Conservation (phyloP, 306 rosid species). For the Gastrolobium villosum region DNA sequence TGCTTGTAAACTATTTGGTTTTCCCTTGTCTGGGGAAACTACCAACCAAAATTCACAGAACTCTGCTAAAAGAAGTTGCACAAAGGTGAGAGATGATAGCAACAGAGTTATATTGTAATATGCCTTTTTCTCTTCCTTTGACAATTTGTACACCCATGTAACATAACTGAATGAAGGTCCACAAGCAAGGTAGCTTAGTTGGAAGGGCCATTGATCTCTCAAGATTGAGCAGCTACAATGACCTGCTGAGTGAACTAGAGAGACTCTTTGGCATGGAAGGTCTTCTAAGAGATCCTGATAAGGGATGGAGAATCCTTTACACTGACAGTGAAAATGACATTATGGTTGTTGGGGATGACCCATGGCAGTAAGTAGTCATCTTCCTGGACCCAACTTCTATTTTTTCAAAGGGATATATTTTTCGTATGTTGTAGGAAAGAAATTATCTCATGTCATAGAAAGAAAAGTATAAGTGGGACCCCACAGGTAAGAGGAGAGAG, state of each 20-base stretch:
- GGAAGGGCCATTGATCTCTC: constrained; percentile 99
- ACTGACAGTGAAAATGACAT: constrained; percentile 94
- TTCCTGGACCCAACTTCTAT: constrained; percentile 31
- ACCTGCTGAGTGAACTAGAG: constrained; percentile 86
- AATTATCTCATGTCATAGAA: too few relatives aligned
- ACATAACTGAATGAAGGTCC: constrained; percentile 86
- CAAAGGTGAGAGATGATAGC: constrained; percentile 84
- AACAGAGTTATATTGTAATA: constrained; percentile 54
- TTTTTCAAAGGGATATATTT: too few relatives aligned
- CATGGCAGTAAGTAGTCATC: constrained; percentile 83
- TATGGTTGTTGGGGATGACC: constrained; percentile 98
- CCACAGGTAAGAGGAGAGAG: too few relatives aligned
- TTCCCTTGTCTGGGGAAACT: constrained; percentile 75
- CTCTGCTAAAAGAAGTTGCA: constrained; percentile 88
- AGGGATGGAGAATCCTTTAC: constrained; percentile 92
- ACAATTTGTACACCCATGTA: constrained; percentile 65
- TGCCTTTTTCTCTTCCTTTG: constrained; percentile 61
- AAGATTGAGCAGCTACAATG: constrained; percentile 77
- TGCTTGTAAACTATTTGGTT: constrained; percentile 85
- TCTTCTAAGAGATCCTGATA: constrained; percentile 75
- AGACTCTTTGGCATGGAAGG: constrained; percentile 96
- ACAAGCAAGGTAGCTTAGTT: constrained; percentile 98
- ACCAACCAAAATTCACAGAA: constrained; percentile 58
- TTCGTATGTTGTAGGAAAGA: too few relatives aligned
- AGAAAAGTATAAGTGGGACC: too few relatives aligned